Conservation (phyloP, 192 early-diverging fungal genomes). For the Chytriomyces hyalinus region DNA sequence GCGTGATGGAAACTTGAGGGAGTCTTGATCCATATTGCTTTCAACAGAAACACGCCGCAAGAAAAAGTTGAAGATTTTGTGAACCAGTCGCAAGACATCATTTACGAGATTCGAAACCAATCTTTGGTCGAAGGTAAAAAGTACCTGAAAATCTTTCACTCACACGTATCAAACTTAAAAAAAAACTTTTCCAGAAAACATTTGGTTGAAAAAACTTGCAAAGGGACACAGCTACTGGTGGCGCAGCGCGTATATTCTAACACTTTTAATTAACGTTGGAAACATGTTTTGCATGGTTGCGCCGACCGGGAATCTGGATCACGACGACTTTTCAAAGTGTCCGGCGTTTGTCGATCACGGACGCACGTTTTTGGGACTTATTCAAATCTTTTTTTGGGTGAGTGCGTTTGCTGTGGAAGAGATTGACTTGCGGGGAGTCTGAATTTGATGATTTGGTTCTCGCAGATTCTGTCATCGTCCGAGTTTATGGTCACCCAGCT, state of each 20-base stretch:
- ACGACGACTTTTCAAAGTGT: constrained; percentile 42
- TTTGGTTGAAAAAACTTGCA: constrained; percentile 31
- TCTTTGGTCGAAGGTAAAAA: constrained; percentile 33
- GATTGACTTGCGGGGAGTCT: not conserved
- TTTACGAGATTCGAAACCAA: constrained; percentile 48
- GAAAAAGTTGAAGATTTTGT: constrained; percentile 48
- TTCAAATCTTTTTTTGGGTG: constrained; percentile 42
- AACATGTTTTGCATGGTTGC: constrained; percentile 47
- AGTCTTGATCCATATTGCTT: not conserved
- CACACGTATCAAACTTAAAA: not conserved
- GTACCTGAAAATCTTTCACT: not conserved
- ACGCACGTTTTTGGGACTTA: constrained; percentile 37
- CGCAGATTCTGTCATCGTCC: constrained; percentile 29
- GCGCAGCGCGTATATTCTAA: constrained; percentile 36
- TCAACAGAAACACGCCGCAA: constrained; percentile 36
- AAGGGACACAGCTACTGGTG: constrained; percentile 38
- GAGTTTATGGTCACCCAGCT: constrained; percentile 42
- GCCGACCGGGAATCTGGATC: constrained; percentile 36
- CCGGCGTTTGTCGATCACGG: constrained; percentile 30
- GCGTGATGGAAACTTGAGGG: not conserved
- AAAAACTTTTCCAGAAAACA: constrained; percentile 24
- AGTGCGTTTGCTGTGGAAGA: not conserved
- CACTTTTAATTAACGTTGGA: constrained; percentile 32
- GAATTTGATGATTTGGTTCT: not conserved
- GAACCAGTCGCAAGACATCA: constrained; percentile 39